A percentile compares a stretch with the other conserved stretches of the same genome.
Evolutionary conservation across 2,329 filamentous ascomycete species (phyloP).

Genomic region (Beauveria pseudobassiana): DNA sequence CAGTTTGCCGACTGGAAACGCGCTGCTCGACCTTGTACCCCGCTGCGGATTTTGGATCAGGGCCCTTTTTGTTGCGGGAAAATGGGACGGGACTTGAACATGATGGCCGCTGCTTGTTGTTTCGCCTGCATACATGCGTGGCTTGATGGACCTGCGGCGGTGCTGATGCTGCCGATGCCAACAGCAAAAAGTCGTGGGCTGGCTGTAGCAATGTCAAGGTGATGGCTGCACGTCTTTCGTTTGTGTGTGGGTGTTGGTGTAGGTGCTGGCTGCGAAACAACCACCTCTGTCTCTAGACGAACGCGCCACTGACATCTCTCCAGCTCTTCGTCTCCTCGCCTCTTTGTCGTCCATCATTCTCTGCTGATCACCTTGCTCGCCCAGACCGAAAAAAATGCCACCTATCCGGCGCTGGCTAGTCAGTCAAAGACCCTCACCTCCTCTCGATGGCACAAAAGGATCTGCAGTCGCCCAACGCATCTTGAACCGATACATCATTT

Average conservation of each 20-base stretch:
- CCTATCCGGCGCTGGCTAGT: background rate
- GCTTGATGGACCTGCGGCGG: background rate
- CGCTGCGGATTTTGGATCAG: slow-evolving; percentile 3
- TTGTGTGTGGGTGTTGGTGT: no score
- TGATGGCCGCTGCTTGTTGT: no score
- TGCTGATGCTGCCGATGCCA: no score
- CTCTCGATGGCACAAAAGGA: background rate
- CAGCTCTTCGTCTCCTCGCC: background rate
- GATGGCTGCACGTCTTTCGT: no score
- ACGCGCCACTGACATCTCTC: background rate
- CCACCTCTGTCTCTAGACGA: background rate
- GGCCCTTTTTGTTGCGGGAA: background rate
- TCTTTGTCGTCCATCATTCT: background rate
- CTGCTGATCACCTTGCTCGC: background rate
- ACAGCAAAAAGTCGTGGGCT: no score
- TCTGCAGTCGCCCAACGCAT: slow-evolving; percentile 5
- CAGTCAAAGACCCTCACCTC: background rate
- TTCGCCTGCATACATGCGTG: background rate
- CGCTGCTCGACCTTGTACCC: background rate
- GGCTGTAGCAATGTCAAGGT: no score
- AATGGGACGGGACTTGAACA: no score
- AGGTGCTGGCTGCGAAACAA: no score
- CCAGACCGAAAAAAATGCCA: background rate
- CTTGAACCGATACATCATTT: background rate
- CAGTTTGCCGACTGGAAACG: background rate